A percentile compares a stretch with the other conserved stretches of the same genome.
Evolutionary conservation across 495 filamentous ascomycete species (phyloP).

Genomic region (Cladorrhinum samala): DNA sequence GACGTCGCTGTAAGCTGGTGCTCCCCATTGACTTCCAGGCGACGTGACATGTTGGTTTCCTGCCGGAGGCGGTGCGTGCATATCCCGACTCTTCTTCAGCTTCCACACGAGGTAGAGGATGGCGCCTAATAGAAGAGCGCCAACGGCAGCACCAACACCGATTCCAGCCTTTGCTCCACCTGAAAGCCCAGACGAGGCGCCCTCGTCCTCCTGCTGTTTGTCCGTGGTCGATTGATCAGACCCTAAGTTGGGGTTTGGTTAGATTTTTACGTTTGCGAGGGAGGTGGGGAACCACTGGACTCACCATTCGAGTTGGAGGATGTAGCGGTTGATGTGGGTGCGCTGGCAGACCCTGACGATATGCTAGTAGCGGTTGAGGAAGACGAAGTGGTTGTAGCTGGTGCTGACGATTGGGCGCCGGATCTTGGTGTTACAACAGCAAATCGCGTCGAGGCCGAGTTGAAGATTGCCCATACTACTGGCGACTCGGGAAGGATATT

Average conservation of each 20-base stretch:
- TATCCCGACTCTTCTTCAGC: background rate
- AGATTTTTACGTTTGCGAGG: too few relatives aligned
- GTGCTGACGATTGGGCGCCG: background rate
- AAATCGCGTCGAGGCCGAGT: background rate
- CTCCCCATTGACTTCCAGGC: too few relatives aligned
- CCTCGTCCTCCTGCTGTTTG: background rate
- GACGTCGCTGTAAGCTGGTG: background rate
- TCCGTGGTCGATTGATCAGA: background rate
- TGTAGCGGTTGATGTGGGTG: background rate
- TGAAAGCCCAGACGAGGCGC: background rate
- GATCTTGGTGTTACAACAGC: background rate
- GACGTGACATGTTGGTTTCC: too few relatives aligned
- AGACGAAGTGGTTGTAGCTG: background rate
- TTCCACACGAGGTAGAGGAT: background rate
- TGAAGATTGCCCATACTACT: background rate
- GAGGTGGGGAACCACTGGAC: too few relatives aligned
- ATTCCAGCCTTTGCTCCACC: background rate
- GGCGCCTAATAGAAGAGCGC: background rate
- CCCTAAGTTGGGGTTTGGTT: too few relatives aligned
- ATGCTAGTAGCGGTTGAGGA: too few relatives aligned
- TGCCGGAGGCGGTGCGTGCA: background rate
- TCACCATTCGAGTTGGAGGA: background rate
- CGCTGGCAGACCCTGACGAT: too few relatives aligned
- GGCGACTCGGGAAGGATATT: background rate
- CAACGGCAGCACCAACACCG: background rate